A percentile compares a stretch with the other conserved stretches of the same genome.
These are phyloP conservation scores for Narthecium ossifragum DNA, from an alignment of 106 monocot species.

Conservation along the genomic window DNA sequence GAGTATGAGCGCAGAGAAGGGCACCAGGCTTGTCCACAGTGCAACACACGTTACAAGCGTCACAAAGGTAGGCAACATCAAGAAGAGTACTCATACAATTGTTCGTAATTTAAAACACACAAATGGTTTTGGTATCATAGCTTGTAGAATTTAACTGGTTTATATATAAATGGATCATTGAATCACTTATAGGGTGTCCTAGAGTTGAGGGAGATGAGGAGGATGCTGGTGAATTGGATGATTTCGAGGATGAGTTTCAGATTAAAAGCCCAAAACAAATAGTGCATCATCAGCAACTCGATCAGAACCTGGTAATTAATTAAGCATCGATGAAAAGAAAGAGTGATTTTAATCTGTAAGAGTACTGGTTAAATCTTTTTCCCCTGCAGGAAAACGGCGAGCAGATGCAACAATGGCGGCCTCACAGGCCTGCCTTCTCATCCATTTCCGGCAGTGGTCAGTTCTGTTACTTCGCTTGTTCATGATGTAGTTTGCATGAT, in stretches of 20 bases:
- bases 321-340: no score
- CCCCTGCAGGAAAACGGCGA: conserved; percentile 48
- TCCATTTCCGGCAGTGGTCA: conserved; percentile 62
- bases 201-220: conserved; percentile 80
- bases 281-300: conserved; percentile 17
- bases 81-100: no score
- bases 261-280: conserved; percentile 37
- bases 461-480: neutral
- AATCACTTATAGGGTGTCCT: conserved; percentile 33
- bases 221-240: conserved; percentile 48
- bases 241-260: conserved; percentile 59
- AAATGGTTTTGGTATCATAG: no score
- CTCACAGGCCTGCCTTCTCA: conserved; percentile 29
- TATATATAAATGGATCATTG: neutral
- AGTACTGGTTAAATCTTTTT: no score
- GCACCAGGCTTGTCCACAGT: conserved; percentile 51
- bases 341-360: no score
- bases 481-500: neutral
- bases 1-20: conserved; percentile 67
- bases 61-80: no score
- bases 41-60: conserved; percentile 61
- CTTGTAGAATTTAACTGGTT: neutral
- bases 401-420: conserved; percentile 31
- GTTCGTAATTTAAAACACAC: no score
- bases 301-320: conserved; percentile 33